These are phyloP conservation scores for Sporormia fimetaria DNA, from an alignment of 495 filamentous ascomycete species.

Conservation along the genomic window DNA sequence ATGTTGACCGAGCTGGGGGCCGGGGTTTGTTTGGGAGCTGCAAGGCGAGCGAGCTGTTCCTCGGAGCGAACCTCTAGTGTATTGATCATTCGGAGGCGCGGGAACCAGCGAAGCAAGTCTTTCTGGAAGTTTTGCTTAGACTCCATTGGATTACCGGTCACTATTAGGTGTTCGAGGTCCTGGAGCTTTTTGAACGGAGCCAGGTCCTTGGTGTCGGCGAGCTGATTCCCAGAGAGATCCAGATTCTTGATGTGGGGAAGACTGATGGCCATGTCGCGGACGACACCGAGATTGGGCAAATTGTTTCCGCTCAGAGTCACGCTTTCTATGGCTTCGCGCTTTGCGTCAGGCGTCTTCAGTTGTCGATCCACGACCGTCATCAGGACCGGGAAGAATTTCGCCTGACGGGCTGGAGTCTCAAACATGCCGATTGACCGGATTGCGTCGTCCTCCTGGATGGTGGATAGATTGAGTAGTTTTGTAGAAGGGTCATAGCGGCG, in stretches of 20 bases:
- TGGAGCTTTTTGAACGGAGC: slow-evolving; percentile 67
- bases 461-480: slow-evolving; percentile 72
- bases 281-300: slow-evolving; percentile 53
- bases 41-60: slow-evolving; percentile 45
- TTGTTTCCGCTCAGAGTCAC: slow-evolving; percentile 69
- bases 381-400: slow-evolving; percentile 81
- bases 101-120: slow-evolving; percentile 73
- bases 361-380: slow-evolving; percentile 67
- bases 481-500: slow-evolving; percentile 55
- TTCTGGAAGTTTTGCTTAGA: slow-evolving; percentile 48
- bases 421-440: slow-evolving; percentile 66
- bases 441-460: slow-evolving; percentile 55
- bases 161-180: slow-evolving; percentile 62
- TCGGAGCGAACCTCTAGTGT: slow-evolving; percentile 56
- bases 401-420: slow-evolving; percentile 51
- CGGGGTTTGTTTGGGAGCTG: slow-evolving; percentile 37
- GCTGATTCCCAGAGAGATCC: slow-evolving; percentile 69
- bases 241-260: slow-evolving; percentile 76
- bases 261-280: slow-evolving; percentile 59
- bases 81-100: slow-evolving; percentile 61
- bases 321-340: slow-evolving; percentile 60
- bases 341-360: slow-evolving; percentile 53
- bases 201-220: slow-evolving; percentile 48
- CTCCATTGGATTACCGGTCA: slow-evolving; percentile 65
- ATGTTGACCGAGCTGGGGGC: slow-evolving; percentile 57